Percentiles rank a stretch among this genome's conserved stretches.
These are phyloP conservation scores for Hypoxylon sp. DNA, from an alignment of 2,329 filamentous ascomycete genomes.

Conservation along the genomic window DNA sequence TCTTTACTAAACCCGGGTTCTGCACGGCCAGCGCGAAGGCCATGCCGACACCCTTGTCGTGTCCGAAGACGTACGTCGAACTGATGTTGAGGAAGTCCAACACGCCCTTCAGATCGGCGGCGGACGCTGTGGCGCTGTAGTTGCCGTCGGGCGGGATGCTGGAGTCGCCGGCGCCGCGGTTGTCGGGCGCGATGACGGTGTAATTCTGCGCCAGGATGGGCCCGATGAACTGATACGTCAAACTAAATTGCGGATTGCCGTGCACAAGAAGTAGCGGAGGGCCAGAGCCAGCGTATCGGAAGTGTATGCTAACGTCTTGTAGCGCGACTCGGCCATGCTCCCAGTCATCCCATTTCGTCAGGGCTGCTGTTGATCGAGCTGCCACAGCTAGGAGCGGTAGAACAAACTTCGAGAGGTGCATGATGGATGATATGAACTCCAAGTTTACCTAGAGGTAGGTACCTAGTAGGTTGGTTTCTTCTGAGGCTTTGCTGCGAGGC, in stretches of 20 bases:
- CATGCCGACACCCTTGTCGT: constrained; percentile 63
- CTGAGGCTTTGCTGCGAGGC: constrained; percentile 4
- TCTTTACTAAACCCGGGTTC: constrained; percentile 55
- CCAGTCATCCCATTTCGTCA: constrained; percentile 55
- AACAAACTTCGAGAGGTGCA: constrained; percentile 19
- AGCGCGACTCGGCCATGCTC: constrained; percentile 56
- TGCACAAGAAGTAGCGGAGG: constrained; percentile 60
- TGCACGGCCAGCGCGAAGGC: constrained; percentile 59
- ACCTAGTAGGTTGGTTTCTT: background rate
- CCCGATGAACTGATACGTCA: constrained; percentile 59
- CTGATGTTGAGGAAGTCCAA: constrained; percentile 61
- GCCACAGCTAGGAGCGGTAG: constrained; percentile 12
- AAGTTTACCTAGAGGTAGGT: background rate
- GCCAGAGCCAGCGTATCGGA: constrained; percentile 59
- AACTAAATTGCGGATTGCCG: constrained; percentile 59
- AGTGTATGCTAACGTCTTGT: constrained; percentile 60
- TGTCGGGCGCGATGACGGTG: constrained; percentile 62
- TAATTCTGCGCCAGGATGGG: constrained; percentile 60
- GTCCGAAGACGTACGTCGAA: constrained; percentile 60
- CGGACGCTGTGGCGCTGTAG: constrained; percentile 60
- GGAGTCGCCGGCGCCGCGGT: constrained; percentile 60
- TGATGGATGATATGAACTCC: background rate
- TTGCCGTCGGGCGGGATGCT: constrained; percentile 57
- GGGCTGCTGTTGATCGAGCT: constrained; percentile 9
- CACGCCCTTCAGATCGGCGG: constrained; percentile 57